Evolutionary conservation across 78 protist species (phyloP).

Genomic region (Dictyostelium firmibasis): DNA sequence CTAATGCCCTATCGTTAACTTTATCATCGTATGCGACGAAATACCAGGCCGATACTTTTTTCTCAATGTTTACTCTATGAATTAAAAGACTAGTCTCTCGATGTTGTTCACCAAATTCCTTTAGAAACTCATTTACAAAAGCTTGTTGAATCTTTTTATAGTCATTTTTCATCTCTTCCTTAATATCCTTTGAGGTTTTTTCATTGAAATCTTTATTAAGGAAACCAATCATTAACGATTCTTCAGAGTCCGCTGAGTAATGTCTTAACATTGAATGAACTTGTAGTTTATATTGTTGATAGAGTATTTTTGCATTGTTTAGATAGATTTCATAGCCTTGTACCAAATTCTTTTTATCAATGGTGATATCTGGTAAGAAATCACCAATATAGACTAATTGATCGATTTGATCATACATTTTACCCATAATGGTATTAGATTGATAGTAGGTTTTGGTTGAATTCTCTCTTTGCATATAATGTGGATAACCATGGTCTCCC

Average conservation of each 20-base stretch:
- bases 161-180: neutral
- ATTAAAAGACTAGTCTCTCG: neutral
- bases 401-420: constrained; percentile 1
- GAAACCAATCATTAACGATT: neutral
- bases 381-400: neutral
- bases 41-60: neutral
- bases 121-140: neutral
- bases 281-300: neutral
- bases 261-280: neutral
- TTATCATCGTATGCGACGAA: neutral
- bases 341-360: neutral
- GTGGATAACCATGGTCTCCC: neutral
- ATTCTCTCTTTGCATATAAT: neutral
- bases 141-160: neutral
- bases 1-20: neutral
- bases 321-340: neutral
- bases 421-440: neutral
- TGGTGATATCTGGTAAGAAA: neutral
- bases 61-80: neutral
- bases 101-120: neutral
- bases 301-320: neutral
- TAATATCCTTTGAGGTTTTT: neutral
- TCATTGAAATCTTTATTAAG: neutral
- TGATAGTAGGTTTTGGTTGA: neutral
- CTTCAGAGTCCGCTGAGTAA: neutral